Evolutionary conservation across 2,329 filamentous ascomycete species (phyloP).

Genomic region (Talaromyces sp.): DNA sequence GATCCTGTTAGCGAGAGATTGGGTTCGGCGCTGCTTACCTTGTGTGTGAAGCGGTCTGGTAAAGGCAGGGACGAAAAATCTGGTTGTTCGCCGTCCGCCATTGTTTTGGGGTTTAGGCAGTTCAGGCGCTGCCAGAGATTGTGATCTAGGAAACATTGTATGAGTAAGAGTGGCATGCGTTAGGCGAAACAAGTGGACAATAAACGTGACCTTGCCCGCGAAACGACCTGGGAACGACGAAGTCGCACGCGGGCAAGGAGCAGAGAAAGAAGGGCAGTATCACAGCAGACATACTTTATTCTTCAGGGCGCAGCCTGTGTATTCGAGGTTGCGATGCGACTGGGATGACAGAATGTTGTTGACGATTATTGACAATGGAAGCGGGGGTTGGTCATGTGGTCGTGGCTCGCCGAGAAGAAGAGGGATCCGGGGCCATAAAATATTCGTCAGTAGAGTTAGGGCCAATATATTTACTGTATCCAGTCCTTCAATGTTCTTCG

Average conservation of each 20-base stretch:
- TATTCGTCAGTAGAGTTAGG: background rate
- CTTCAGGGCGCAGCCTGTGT: background rate
- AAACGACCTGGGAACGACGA: background rate
- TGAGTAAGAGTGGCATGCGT: background rate
- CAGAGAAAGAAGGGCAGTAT: background rate
- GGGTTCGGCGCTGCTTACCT: conserved; percentile 25
- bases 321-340: background rate
- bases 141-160: background rate
- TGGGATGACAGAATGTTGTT: background rate
- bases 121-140: conserved; percentile 6
- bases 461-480: too few species aligned
- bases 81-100: conserved; percentile 40
- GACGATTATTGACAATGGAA: background rate
- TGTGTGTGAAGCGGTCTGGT: conserved; percentile 39
- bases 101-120: conserved; percentile 17
- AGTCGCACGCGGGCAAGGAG: background rate
- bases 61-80: conserved; percentile 41
- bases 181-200: background rate
- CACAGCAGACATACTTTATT: background rate
- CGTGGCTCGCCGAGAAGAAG: background rate
- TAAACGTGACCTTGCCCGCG: background rate
- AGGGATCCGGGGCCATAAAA: background rate
- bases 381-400: conserved; percentile 6
- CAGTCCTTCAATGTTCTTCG: too few species aligned
- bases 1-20: background rate